Conservation (phyloP, 345 rosid genomes). For the Bruguiera parviflora region DNA sequence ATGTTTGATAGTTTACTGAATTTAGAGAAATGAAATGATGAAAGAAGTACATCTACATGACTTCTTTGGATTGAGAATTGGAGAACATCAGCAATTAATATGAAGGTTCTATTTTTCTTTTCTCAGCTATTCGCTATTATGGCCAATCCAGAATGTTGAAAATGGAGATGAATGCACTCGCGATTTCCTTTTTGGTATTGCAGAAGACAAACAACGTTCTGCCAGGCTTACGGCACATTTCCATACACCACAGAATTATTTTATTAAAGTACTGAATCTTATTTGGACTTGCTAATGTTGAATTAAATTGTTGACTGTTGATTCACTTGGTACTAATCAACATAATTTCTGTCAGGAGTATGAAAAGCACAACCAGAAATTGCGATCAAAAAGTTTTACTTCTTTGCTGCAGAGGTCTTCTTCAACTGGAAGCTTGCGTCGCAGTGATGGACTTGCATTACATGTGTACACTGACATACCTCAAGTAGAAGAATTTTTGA, state of each 20-base stretch:
- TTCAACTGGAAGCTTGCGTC: conserved; percentile 32
- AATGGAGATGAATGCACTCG: conserved; percentile 80
- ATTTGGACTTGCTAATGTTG: conserved; percentile 2
- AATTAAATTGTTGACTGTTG: conserved; percentile 9
- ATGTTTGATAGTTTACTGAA: background rate
- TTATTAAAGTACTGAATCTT: conserved; percentile 50
- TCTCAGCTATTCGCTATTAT: conserved; percentile 72
- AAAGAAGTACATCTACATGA: background rate
- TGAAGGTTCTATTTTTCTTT: background rate
- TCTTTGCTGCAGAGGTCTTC: conserved; percentile 35
- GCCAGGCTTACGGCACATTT: conserved; percentile 94
- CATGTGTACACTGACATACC: conserved; percentile 85
- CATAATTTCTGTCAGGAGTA: conserved; percentile 50
- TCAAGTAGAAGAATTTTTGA: conserved; percentile 76
- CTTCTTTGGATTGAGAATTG: background rate
- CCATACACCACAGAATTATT: conserved; percentile 72
- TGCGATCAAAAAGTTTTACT: conserved; percentile 37
- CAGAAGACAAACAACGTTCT: conserved; percentile 92
- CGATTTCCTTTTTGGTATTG: conserved; percentile 79
- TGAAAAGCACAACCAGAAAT: conserved; percentile 49
- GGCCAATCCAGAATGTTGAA: conserved; percentile 62
- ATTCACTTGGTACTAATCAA: conserved; percentile 11
- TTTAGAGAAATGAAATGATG: background rate
- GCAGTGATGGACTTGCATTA: conserved; percentile 46
- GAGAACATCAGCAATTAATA: background rate